phyloP scores from a whole-genome alignment of 768 basidiomycete genomes.

The Rhodocollybia butyracea region DNA sequence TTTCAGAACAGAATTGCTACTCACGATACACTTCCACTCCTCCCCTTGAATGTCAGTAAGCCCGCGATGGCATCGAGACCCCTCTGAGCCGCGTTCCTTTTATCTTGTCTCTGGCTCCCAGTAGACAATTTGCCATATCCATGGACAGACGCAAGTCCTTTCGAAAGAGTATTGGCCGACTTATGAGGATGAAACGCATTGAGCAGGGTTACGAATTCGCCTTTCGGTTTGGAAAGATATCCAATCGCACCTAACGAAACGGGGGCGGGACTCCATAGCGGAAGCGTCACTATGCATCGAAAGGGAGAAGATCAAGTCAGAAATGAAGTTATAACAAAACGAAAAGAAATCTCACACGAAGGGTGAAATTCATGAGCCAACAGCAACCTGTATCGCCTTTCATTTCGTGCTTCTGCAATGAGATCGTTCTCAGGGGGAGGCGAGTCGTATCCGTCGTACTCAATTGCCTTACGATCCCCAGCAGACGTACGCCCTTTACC shows the following conservation, averaged over 20 bases:
- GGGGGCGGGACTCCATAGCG: slow-evolving; percentile 66
- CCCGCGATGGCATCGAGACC: slow-evolving; percentile 54
- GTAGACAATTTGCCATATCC: slow-evolving; percentile 60
- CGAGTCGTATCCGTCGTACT: slow-evolving; percentile 35
- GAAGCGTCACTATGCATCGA: slow-evolving; percentile 47
- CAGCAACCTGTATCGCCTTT: slow-evolving; percentile 65
- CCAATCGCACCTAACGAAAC: slow-evolving; percentile 73
- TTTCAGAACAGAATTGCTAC: slow-evolving; percentile 22
- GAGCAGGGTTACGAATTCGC: slow-evolving; percentile 68
- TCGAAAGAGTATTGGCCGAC: slow-evolving; percentile 38
- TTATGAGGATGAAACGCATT: slow-evolving; percentile 59
- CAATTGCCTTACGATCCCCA: slow-evolving; percentile 7
- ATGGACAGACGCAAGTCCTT: slow-evolving; percentile 52
- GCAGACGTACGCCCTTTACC: background rate
- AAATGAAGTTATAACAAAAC: background rate
- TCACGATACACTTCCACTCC: slow-evolving; percentile 33
- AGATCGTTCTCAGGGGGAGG: slow-evolving; percentile 34
- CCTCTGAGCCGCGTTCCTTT: slow-evolving; percentile 55
- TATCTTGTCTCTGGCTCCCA: slow-evolving; percentile 50
- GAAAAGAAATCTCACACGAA: slow-evolving; percentile 38
- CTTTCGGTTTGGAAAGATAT: slow-evolving; percentile 65
- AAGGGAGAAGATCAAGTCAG: background rate
- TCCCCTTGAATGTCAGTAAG: slow-evolving; percentile 42
- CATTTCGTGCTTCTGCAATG: slow-evolving; percentile 46
- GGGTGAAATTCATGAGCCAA: slow-evolving; percentile 68